Evolutionary conservation across 306 rosid species (phyloP).

Genomic region (Argentina anserina): DNA sequence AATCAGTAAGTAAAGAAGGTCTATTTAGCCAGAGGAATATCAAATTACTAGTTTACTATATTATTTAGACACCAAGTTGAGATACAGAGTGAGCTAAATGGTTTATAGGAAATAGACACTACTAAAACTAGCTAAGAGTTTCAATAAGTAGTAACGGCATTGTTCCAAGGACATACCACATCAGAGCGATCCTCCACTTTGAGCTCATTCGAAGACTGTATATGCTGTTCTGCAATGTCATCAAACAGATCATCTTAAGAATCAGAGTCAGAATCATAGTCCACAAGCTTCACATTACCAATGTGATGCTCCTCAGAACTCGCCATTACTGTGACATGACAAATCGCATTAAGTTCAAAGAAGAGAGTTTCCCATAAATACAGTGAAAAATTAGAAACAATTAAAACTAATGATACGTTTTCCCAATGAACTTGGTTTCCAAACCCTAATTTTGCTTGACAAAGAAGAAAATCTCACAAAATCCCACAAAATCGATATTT

Average conservation of each 20-base stretch:
- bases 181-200: not conserved
- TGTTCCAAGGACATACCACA: not conserved
- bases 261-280: not conserved
- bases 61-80: not conserved
- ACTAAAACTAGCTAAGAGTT: not conserved
- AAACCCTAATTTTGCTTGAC: not conserved
- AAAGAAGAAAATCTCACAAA: not conserved
- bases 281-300: not conserved
- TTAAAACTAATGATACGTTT: not conserved
- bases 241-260: not conserved
- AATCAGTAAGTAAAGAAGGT: not conserved
- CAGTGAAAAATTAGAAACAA: not conserved
- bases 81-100: not conserved
- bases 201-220: not conserved
- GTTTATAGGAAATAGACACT: not conserved
- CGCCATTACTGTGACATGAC: not conserved
- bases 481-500: not conserved
- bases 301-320: not conserved
- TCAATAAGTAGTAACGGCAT: too few relatives aligned
- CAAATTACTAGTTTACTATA: not conserved
- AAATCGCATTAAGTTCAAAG: not conserved
- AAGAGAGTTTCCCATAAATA: not conserved
- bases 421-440: not conserved
- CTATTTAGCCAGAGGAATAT: not conserved
- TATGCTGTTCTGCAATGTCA: slow-evolving; percentile 4